Evolutionary conservation across 345 rosid genomes (phyloP).

Genomic region (Erucastrum elatum): DNA sequence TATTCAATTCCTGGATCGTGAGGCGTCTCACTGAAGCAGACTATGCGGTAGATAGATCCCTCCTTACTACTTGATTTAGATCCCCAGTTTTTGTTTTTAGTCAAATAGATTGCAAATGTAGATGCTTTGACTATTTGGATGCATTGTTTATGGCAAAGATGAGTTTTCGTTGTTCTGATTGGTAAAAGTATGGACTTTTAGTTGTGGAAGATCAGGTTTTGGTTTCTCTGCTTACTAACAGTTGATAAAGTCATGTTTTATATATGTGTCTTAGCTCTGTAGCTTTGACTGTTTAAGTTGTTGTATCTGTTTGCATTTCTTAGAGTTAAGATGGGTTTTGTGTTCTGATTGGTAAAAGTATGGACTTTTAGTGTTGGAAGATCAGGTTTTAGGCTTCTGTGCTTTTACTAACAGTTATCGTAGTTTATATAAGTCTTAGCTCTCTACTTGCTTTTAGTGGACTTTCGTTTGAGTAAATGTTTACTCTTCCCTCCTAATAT

Average conservation of each 20-base stretch:
- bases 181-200: background rate
- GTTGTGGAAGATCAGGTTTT: background rate
- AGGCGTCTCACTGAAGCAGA: slow-evolving; percentile 71
- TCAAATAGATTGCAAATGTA: too few species aligned
- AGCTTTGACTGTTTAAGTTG: background rate
- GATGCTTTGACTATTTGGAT: too few species aligned
- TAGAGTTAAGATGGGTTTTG: background rate
- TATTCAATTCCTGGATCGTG: slow-evolving; percentile 87
- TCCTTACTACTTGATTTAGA: background rate
- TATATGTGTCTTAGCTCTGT: background rate
- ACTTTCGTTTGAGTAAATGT: background rate
- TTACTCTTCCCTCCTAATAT: too few species aligned
- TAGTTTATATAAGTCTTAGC: background rate
- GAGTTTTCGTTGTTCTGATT: background rate
- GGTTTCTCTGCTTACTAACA: background rate
- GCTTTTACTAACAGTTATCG: background rate
- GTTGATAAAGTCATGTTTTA: background rate
- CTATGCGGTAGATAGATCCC: slow-evolving; percentile 60
- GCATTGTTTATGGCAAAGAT: background rate
- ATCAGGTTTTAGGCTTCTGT: background rate
- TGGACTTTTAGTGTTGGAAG: background rate
- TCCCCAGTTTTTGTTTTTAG: too few species aligned
- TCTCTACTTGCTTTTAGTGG: background rate
- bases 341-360: too few species aligned
- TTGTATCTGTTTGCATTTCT: slow-evolving; percentile 5